A percentile compares a stretch with the other conserved stretches of the same genome.
Conservation (phyloP, 164 flowering plant species). For the Akebia trifoliata region DNA sequence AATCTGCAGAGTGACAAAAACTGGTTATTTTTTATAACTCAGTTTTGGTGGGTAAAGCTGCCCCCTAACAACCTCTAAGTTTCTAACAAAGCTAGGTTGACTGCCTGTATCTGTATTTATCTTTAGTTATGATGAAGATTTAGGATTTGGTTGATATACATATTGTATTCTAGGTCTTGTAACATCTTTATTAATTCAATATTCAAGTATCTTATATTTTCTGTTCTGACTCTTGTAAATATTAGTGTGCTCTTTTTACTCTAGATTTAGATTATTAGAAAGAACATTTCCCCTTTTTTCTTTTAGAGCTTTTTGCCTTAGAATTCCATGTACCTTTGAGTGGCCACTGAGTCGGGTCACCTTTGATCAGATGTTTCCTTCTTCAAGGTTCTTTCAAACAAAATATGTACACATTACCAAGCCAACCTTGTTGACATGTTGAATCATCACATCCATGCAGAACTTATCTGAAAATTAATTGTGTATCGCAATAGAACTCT, state of each 20-base stretch:
- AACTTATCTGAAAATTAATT: no score
- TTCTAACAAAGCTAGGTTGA: conserved; percentile 1
- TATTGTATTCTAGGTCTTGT: conserved; percentile 8
- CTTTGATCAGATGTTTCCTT: no score
- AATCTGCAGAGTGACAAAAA: conserved; percentile 29
- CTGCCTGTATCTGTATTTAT: conserved; percentile 9
- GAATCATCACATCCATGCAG: no score
- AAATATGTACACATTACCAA: no score
- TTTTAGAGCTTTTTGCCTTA: no score
- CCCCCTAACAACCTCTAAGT: not conserved
- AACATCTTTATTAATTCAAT: not conserved
- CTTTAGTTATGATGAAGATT: conserved; percentile 3
- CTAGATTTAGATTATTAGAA: no score
- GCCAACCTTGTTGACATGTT: no score
- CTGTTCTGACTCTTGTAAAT: not conserved
- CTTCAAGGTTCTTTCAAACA: no score
- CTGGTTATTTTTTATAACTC: conserved; percentile 5
- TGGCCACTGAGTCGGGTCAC: no score
- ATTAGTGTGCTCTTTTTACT: not conserved
- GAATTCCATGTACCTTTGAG: no score
- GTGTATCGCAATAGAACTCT: no score
- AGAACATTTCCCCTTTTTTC: no score
- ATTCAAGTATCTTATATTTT: not conserved
- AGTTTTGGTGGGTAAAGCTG: not conserved
- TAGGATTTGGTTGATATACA: conserved; percentile 8